Conservation (phyloP, 169 alveolate genomes). For the Plasmodium adleri region DNA sequence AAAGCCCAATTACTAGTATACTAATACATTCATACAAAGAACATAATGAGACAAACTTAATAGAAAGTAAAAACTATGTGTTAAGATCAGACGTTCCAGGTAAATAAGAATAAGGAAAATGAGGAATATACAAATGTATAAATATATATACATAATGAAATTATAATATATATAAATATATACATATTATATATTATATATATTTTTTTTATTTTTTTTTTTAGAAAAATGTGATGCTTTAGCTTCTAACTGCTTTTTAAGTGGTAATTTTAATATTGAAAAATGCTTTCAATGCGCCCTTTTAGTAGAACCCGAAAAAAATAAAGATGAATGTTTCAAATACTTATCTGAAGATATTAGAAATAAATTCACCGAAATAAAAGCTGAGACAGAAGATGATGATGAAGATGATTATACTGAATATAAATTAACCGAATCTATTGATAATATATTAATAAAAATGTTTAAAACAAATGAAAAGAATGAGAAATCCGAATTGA, state of each 20-base stretch:
- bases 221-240: conserved; percentile 17
- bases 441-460: neutral
- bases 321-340: neutral
- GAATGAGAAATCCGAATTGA: neutral
- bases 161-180: neutral
- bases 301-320: neutral
- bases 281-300: conserved; percentile 26
- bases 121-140: neutral
- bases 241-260: conserved; percentile 15
- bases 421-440: neutral
- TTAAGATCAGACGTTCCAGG: conserved; percentile 10
- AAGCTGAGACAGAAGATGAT: conserved; percentile 9
- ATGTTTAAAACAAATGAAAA: neutral
- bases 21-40: neutral
- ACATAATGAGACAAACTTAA: neutral
- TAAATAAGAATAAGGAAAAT: neutral
- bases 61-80: conserved; percentile 6
- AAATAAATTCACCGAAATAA: neutral
- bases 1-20: conserved; percentile 6
- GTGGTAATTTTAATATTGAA: conserved; percentile 19
- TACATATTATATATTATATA: neutral
- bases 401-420: neutral
- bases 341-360: neutral
- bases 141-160: neutral
- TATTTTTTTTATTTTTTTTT: too few relatives aligned